Conservation (phyloP, 106 monocot genomes). For the Dendrobium catenatum region DNA sequence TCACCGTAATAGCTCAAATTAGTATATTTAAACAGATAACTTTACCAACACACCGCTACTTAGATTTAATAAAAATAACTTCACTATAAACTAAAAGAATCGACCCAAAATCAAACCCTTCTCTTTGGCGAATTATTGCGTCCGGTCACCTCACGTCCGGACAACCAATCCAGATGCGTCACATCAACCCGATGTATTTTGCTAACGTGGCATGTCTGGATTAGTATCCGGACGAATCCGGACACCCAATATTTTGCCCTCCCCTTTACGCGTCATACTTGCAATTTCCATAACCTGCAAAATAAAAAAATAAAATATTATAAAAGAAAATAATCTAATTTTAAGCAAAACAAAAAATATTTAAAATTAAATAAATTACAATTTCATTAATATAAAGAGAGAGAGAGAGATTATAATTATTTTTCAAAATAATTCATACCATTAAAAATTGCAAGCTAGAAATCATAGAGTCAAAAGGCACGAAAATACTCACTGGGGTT, state of each 20-base stretch:
- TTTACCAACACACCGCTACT: not conserved
- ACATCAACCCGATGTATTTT: too few relatives aligned
- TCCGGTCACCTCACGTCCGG: too few relatives aligned
- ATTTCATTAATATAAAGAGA: not conserved
- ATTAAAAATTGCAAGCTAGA: too few relatives aligned
- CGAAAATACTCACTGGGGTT: conserved; percentile 45
- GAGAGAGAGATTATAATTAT: too few relatives aligned
- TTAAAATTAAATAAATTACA: not conserved
- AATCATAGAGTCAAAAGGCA: not conserved
- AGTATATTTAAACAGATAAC: not conserved
- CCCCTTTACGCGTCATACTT: conserved; percentile 19
- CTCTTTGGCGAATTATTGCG: not conserved
- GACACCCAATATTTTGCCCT: not conserved
- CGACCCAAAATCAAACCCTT: not conserved
- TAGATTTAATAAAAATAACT: not conserved
- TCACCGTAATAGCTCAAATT: not conserved
- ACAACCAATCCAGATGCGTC: too few relatives aligned
- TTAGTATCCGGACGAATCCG: too few relatives aligned
- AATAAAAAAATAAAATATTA: not conserved
- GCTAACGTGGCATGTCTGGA: too few relatives aligned
- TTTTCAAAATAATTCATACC: too few relatives aligned
- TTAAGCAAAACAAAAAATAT: not conserved
- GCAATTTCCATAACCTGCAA: conserved; percentile 45
- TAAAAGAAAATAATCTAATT: not conserved
- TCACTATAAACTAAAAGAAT: not conserved